These are phyloP conservation scores for Schoenoplectus tabernaemontani DNA, from an alignment of 202 grass and related monocot species.

Conservation along the genomic window DNA sequence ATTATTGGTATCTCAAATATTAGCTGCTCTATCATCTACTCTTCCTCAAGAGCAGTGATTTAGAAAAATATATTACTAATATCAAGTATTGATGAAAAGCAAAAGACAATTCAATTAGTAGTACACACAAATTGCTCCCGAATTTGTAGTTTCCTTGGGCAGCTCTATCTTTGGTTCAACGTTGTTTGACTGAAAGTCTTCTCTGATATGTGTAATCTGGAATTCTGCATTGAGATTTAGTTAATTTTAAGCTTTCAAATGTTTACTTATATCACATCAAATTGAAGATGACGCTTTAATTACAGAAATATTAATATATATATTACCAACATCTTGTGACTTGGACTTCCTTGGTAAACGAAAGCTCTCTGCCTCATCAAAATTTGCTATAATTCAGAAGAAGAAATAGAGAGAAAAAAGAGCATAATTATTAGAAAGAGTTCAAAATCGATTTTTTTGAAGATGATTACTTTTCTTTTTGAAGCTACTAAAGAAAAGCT, in stretches of 20 bases:
- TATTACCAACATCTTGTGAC: conserved; percentile 18
- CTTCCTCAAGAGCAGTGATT: not conserved
- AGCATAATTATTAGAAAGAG: not conserved
- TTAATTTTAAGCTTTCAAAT: not conserved
- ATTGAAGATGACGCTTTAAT: not conserved
- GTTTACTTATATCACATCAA: no score
- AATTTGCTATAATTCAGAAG: conserved; percentile 6
- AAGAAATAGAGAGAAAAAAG: not conserved
- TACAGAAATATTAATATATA: not conserved
- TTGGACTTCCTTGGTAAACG: not conserved
- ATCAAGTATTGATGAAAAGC: conserved; percentile 1
- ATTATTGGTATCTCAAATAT: conserved; percentile 4
- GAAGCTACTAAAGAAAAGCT: no score
- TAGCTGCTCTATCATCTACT: not conserved
- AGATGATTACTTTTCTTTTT: no score
- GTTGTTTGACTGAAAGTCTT: conserved; percentile 1
- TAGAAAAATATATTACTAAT: not conserved
- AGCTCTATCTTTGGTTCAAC: not conserved
- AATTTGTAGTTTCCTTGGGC: not conserved
- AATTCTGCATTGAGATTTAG: not conserved
- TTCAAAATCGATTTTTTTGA: no score
- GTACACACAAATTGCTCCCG: conserved; percentile 11
- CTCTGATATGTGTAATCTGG: conserved; percentile 5
- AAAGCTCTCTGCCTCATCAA: not conserved
- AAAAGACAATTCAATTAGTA: not conserved